These are phyloP conservation scores for Verticillium nubilum DNA, from an alignment of 2,329 filamentous ascomycete genomes.

Conservation along the genomic window DNA sequence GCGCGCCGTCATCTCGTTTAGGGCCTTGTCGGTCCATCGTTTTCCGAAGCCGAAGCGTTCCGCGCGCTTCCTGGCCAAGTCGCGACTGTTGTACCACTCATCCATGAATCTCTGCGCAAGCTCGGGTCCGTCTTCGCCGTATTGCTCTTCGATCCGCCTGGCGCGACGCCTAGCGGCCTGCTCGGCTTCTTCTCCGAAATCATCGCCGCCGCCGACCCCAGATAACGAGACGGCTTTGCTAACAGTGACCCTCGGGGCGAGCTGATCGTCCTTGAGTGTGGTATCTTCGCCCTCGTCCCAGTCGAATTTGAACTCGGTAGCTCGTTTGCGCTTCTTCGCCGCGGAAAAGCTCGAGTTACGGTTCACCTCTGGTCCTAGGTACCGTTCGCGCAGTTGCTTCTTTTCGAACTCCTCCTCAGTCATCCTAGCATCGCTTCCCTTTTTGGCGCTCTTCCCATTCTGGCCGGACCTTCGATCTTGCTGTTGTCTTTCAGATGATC, in stretches of 20 bases:
- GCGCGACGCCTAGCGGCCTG: slow-evolving; percentile 53
- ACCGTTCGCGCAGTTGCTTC: slow-evolving; percentile 69
- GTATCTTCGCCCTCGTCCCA: slow-evolving; percentile 97
- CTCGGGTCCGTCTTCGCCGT: slow-evolving; percentile 68
- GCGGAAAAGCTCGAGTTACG: slow-evolving; percentile 81
- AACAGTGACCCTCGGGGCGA: slow-evolving; percentile 46
- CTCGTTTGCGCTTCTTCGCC: slow-evolving; percentile 90
- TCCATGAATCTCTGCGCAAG: slow-evolving; percentile 78
- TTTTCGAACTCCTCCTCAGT: slow-evolving; percentile 60
- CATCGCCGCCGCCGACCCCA: slow-evolving; percentile 44
- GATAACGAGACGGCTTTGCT: slow-evolving; percentile 24
- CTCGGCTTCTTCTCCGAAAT: slow-evolving; percentile 50
- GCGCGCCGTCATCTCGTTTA: slow-evolving; percentile 91
- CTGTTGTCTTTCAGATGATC: slow-evolving; percentile 29
- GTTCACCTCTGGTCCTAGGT: slow-evolving; percentile 87
- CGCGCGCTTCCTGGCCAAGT: slow-evolving; percentile 65
- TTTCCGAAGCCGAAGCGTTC: slow-evolving; percentile 74
- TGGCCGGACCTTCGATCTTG: slow-evolving; percentile 22
- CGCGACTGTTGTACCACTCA: slow-evolving; percentile 62
- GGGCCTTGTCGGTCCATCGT: slow-evolving; percentile 91
- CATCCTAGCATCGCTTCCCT: slow-evolving; percentile 21
- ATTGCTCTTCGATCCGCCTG: slow-evolving; percentile 66
- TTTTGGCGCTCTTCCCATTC: slow-evolving; percentile 24
- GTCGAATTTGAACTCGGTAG: slow-evolving; percentile 94
- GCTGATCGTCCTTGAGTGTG: slow-evolving; percentile 72